A percentile compares a stretch with the other conserved stretches of the same genome.
Evolutionary conservation across 2,329 filamentous ascomycete genomes (phyloP).

Genomic region (Monilinia fructigena): DNA sequence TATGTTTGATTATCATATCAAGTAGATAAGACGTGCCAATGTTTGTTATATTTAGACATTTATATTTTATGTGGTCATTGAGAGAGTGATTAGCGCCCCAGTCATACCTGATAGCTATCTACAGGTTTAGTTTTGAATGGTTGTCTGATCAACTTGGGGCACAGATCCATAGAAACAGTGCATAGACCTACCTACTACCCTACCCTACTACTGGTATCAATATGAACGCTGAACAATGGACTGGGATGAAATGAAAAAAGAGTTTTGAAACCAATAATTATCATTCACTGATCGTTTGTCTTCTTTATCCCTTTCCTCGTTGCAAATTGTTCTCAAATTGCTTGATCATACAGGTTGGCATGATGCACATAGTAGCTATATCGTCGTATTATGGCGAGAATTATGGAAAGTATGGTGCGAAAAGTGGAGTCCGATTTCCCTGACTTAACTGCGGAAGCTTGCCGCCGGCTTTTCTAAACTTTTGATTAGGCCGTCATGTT

Average conservation of each 20-base stretch:
- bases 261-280: neutral
- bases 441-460: constrained; percentile 15
- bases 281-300: neutral
- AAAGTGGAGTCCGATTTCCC: constrained; percentile 18
- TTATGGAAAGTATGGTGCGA: neutral
- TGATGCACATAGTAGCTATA: neutral
- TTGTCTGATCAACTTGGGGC: neutral
- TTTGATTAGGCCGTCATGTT: neutral
- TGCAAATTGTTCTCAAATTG: neutral
- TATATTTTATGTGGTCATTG: constrained; percentile 7
- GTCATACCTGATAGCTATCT: neutral
- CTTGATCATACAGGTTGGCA: neutral
- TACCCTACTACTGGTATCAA: no score
- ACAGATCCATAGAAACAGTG: no score
- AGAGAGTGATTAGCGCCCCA: neutral
- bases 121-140: neutral
- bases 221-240: neutral
- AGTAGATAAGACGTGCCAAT: neutral
- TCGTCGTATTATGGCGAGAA: constrained; percentile 4
- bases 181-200: neutral
- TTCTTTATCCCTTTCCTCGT: neutral
- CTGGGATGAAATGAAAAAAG: neutral
- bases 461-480: constrained; percentile 5
- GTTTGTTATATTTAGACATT: constrained; percentile 1
- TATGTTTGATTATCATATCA: constrained; percentile 1